Conservation (phyloP, 2,329 filamentous ascomycete genomes). For the Immersiporthe knoxdaviesiana region DNA sequence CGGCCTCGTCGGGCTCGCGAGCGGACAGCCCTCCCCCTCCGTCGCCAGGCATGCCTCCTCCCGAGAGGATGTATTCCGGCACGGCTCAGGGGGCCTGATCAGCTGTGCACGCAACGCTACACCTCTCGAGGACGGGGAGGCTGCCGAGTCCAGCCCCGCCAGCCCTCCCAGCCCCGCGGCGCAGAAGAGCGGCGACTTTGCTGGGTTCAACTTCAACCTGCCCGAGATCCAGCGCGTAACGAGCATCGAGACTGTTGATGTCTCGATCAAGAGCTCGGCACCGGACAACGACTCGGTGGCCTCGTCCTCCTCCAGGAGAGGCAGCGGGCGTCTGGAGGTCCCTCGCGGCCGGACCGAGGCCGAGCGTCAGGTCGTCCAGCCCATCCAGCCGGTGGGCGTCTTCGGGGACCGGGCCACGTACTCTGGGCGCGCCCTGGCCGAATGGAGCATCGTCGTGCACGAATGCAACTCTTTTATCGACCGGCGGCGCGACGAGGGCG, state of each 20-base stretch:
- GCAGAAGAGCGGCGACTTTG: constrained; percentile 24
- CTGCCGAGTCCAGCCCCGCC: constrained; percentile 33
- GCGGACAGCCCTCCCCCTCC: constrained; percentile 45
- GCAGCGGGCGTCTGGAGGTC: constrained; percentile 8
- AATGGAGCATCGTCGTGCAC: constrained; percentile 75
- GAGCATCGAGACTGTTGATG: constrained; percentile 27
- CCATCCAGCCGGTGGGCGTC: constrained; percentile 50
- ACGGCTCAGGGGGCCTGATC: constrained; percentile 50
- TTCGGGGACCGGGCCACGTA: constrained; percentile 59
- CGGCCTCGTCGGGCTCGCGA: constrained; percentile 34
- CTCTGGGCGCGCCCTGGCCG: constrained; percentile 72
- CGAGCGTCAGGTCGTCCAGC: constrained; percentile 40
- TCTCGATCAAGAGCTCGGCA: constrained; percentile 27
- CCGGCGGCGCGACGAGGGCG: constrained; percentile 72
- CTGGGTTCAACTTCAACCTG: constrained; percentile 29
- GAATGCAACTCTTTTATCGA: constrained; percentile 85
- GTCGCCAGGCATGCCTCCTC: constrained; percentile 44
- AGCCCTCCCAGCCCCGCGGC: constrained; percentile 19
- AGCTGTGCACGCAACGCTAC: constrained; percentile 56
- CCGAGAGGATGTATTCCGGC: constrained; percentile 54
- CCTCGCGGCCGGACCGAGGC: constrained; percentile 34
- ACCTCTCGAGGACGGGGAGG: constrained; percentile 30
- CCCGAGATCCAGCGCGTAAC: constrained; percentile 32
- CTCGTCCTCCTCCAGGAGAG: not conserved
- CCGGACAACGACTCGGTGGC: constrained; percentile 11